Conservation (phyloP, 2,329 filamentous ascomycete species). For the Penicillium sp. region DNA sequence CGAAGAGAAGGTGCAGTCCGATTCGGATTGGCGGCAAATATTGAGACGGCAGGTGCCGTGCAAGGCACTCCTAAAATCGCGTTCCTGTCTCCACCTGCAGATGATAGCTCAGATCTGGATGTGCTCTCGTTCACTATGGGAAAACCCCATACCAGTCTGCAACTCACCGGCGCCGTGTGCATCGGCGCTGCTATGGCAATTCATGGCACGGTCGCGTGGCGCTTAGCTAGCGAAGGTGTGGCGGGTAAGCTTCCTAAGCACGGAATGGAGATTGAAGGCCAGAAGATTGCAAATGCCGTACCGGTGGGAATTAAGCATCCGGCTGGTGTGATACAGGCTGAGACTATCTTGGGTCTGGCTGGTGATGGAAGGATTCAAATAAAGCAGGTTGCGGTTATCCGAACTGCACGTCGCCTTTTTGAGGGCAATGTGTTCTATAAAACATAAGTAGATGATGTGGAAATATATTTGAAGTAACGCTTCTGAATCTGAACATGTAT, state of each 20-base stretch:
- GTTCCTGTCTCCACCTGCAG: constrained; percentile 41
- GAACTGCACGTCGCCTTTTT: constrained; percentile 23
- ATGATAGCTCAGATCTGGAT: constrained; percentile 18
- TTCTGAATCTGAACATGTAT: too few species aligned
- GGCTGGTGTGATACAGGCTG: constrained; percentile 15
- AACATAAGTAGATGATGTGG: not conserved
- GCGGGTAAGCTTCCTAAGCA: constrained; percentile 7
- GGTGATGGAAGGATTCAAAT: constrained; percentile 3
- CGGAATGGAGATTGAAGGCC: constrained; percentile 15
- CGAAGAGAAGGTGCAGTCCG: too few species aligned
- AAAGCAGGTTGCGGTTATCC: constrained; percentile 15
- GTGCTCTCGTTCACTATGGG: constrained; percentile 27
- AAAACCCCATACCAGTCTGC: constrained; percentile 25
- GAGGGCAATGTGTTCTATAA: constrained; percentile 20
- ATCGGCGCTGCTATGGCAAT: constrained; percentile 21
- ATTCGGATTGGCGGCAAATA: constrained; percentile 47
- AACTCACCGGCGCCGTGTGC: constrained; percentile 29
- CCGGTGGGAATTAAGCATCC: constrained; percentile 16
- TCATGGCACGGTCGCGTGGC: constrained; percentile 19
- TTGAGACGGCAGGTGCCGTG: constrained; percentile 37
- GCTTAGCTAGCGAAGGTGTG: constrained; percentile 2
- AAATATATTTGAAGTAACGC: too few species aligned
- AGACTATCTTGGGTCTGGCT: constrained; percentile 9
- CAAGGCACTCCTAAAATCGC: constrained; percentile 61
- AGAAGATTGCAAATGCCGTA: constrained; percentile 8